phyloP scores from a whole-genome alignment of 192 early-diverging fungal species.

The Umbelopsis ramanniana region DNA sequence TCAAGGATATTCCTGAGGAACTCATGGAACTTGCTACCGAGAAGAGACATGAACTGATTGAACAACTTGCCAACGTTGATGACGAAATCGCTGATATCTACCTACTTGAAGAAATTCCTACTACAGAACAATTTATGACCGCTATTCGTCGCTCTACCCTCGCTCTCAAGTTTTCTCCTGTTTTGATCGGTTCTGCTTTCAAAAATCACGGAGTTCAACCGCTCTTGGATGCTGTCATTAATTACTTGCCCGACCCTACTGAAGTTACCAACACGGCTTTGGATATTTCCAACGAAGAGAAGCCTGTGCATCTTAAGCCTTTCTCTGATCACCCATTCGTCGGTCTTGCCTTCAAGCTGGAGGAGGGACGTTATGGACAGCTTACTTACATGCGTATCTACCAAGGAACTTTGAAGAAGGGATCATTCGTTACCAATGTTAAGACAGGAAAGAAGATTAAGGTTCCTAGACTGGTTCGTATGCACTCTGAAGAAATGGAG shows the following conservation, averaged over 20 bases:
- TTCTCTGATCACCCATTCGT: conserved; percentile 77
- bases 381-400: conserved; percentile 97
- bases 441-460: conserved; percentile 93
- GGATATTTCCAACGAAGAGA: conserved; percentile 69
- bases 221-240: conserved; percentile 70
- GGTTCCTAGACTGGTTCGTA: conserved; percentile 93
- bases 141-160: conserved; percentile 84
- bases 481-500: conserved; percentile 99
- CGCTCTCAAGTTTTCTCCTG: conserved; percentile 80
- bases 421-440: conserved; percentile 86
- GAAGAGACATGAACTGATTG: conserved; percentile 77
- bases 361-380: conserved; percentile 95
- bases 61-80: conserved; percentile 82
- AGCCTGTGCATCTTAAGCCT: conserved; percentile 60
- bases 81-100: conserved; percentile 84
- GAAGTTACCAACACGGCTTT: conserved; percentile 78
- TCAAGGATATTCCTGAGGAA: conserved; percentile 71
- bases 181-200: conserved; percentile 85
- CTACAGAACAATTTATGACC: conserved; percentile 65
- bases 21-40: conserved; percentile 62
- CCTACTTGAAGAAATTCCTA: conserved; percentile 75
- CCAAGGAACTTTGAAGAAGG: conserved; percentile 88
- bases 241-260: conserved; percentile 73
- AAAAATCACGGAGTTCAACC: conserved; percentile 85
- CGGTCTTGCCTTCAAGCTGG: conserved; percentile 87